These are phyloP conservation scores for Hypoxylon sp. DNA, from an alignment of 2,329 filamentous ascomycete genomes.

Conservation along the genomic window DNA sequence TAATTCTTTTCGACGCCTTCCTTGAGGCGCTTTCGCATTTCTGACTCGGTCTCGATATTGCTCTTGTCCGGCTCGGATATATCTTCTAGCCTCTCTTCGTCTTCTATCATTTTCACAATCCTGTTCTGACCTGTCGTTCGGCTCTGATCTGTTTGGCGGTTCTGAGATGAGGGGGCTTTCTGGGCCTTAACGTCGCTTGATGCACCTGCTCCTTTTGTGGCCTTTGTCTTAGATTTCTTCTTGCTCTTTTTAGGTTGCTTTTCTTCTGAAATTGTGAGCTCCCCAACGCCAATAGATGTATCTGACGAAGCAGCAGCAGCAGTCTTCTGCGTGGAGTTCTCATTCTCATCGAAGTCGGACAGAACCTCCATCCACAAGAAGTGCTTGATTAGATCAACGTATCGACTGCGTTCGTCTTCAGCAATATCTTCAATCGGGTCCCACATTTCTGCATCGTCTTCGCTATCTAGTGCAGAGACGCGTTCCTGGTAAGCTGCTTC, in stretches of 20 bases:
- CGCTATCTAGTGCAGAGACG: constrained; percentile 54
- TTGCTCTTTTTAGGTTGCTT: constrained; percentile 55
- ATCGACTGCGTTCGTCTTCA: constrained; percentile 61
- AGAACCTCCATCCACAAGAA: constrained; percentile 60
- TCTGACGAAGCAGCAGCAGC: background rate
- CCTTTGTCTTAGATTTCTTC: constrained; percentile 51
- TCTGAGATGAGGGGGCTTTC: constrained; percentile 1
- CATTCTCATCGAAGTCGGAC: constrained; percentile 37
- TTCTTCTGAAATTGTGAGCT: constrained; percentile 36
- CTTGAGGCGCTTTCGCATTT: constrained; percentile 58
- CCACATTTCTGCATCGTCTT: constrained; percentile 59
- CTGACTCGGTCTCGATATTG: constrained; percentile 60
- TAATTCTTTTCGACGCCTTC: constrained; percentile 58
- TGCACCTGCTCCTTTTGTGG: constrained; percentile 23
- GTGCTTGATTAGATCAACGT: constrained; percentile 61
- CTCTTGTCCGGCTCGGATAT: constrained; percentile 54
- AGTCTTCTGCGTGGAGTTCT: constrained; percentile 6
- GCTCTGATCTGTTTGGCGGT: background rate
- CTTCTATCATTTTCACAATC: constrained; percentile 45
- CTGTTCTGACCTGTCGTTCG: constrained; percentile 35
- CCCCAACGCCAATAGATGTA: constrained; percentile 10
- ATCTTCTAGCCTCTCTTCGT: constrained; percentile 18
- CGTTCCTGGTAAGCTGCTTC: constrained; percentile 60
- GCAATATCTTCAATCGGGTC: constrained; percentile 65
- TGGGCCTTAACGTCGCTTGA: constrained; percentile 20